Evolutionary conservation across 163 green algal genomes (phyloP).

Genomic region (Chloroidium sp.): DNA sequence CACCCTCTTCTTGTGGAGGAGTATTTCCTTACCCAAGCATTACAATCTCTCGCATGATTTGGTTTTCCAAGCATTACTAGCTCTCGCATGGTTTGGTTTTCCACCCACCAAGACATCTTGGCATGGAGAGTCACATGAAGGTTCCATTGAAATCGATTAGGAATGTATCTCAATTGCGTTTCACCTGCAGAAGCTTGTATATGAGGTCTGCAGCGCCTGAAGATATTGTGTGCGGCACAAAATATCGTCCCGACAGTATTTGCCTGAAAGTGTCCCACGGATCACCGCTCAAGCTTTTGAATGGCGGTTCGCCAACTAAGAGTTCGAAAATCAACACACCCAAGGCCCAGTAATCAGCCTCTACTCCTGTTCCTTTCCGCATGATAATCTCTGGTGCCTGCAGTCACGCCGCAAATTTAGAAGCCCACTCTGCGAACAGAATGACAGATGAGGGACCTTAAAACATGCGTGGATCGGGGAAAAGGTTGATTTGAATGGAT

Average conservation of each 20-base stretch:
- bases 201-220: constrained; percentile 63
- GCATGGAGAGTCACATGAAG: not conserved
- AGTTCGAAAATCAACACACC: constrained; percentile 79
- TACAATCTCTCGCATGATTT: no score
- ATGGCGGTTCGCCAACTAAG: constrained; percentile 67
- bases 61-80: no score
- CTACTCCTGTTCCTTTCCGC: constrained; percentile 54
- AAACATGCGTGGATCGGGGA: not conserved
- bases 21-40: no score
- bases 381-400: constrained; percentile 59
- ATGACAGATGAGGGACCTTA: not conserved
- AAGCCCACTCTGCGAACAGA: not conserved
- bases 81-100: no score
- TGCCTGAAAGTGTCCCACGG: constrained; percentile 69
- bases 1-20: no score
- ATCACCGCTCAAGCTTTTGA: constrained; percentile 59
- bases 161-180: not conserved
- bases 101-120: not conserved
- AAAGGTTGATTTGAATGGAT: not conserved
- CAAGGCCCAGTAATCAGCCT: constrained; percentile 77
- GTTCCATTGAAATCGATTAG: no score
- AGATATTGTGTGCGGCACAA: constrained; percentile 62
- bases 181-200: constrained; percentile 62
- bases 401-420: not conserved
- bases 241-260: constrained; percentile 61